Evolutionary conservation across 164 flowering plant genomes (phyloP), one percentile per base, ranked within the genome.

Genomic region (Stephania yunnanensis): DNA sequence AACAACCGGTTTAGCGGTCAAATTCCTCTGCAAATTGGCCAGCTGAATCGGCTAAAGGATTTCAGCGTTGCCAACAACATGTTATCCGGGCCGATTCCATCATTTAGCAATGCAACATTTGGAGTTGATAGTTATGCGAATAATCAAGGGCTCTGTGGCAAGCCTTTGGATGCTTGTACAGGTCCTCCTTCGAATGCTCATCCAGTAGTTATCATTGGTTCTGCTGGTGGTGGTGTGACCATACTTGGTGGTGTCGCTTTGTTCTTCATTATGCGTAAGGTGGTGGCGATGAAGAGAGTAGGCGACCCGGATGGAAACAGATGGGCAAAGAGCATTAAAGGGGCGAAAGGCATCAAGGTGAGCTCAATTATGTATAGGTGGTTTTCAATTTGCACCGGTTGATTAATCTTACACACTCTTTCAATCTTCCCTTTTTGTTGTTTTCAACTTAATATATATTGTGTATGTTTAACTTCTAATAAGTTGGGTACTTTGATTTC

Each of bases 301-400:
- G 95, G 86, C 53, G 97, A 94, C 72, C 91, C 87, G 46, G 88
- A 90, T 73, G 97, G 90, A 68, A 92, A 95, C 75, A 89, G 83
- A 80, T 94, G 98, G 98, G 91, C 97, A 17, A 90, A 80, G 85
- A 83, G 77, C 77, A 78, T 94, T 2, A 87, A 86, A 80, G 93
- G 92, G 76, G 71, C 83, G 22, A 91, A 90, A 79, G 86, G 78
- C 78, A 84, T 89, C 67, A 87, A 94, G 97, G 97, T 74, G 78
- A 82, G 86, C 71, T 50, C 1, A 15, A 48, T 68, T 74, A 36
- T 36, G 42, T 2, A 36, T 68, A 58, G 6, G 8, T 58, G n/a
- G 8, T 58, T 36, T 58, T 58, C 22, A 2, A n/a, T 58, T 58
- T 58, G n/a, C 65, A 58, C 15, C n/a, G 2, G 65, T 17, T 58